Percentiles rank a stretch among this genome's conserved stretches.
Evolutionary conservation across 345 rosid genomes (phyloP).

Genomic region (Corymbia maculata): DNA sequence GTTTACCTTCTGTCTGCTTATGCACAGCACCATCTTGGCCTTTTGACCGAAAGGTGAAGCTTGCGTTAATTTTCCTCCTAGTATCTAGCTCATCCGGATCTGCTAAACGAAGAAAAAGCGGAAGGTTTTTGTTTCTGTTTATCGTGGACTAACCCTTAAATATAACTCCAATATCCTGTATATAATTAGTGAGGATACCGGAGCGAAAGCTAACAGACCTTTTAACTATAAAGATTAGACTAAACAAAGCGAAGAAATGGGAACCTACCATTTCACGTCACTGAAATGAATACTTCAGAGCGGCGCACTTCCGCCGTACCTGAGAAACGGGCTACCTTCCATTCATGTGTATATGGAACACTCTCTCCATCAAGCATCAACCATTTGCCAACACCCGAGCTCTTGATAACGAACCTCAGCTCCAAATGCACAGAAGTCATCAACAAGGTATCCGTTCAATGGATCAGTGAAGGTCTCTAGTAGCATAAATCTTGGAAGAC

Average conservation of each 20-base stretch:
- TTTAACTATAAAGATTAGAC: not conserved
- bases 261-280: not conserved
- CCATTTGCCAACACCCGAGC: accelerated
- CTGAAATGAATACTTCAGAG: not conserved
- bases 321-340: not conserved
- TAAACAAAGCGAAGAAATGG: not conserved
- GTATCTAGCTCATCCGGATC: not conserved
- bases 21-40: not conserved
- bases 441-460: not conserved
- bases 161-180: not conserved
- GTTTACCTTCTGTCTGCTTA: not conserved
- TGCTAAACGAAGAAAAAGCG: not conserved
- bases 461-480: not conserved
- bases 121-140: not conserved
- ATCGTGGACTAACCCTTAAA: accelerated
- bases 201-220: not conserved
- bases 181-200: not conserved
- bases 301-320: accelerated
- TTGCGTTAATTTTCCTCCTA: not conserved
- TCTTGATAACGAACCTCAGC: not conserved
- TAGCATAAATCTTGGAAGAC: not conserved
- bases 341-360: not conserved
- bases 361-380: not conserved
- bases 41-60: not conserved
- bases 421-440: not conserved